A percentile compares a stretch with the other conserved stretches of the same genome.
phyloP scores from a whole-genome alignment of 148 eudicot genomes.

The Chenopodium formosanum region DNA sequence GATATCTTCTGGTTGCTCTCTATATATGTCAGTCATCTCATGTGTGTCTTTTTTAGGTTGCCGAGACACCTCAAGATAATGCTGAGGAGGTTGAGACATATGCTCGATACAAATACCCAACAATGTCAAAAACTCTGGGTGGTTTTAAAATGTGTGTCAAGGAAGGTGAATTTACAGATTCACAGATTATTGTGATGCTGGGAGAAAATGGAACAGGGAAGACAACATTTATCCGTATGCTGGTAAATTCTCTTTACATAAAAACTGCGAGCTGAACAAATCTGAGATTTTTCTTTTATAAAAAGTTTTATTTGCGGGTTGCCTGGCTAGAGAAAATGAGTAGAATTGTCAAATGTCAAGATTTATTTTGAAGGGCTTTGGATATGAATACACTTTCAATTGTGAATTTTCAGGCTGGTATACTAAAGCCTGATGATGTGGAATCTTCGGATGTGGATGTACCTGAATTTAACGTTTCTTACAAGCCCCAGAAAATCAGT shows the following conservation, averaged over 20 bases:
- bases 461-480: conserved; percentile 88
- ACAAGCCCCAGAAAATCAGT: conserved; percentile 96
- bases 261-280: neutral
- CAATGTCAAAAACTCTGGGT: conserved; percentile 85
- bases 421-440: conserved; percentile 71
- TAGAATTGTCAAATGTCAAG: neutral
- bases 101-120: conserved; percentile 87
- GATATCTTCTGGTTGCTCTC: neutral
- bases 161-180: conserved; percentile 97
- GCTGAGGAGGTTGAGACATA: conserved; percentile 86
- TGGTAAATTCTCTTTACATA: conserved; percentile 47
- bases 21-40: conserved; percentile 1
- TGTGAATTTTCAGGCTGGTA: conserved; percentile 69
- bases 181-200: conserved; percentile 93
- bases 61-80: conserved; percentile 90
- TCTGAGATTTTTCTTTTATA: neutral
- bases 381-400: neutral
- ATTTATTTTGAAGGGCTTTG: neutral
- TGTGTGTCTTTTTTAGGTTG: conserved; percentile 50
- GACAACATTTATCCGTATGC: conserved; percentile 92
- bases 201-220: conserved; percentile 99
- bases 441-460: conserved; percentile 78
- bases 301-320: neutral
- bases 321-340: neutral
- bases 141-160: conserved; percentile 66